Evolutionary conservation across 1,139 yeast genomes (phyloP).

Genomic region (Lodderomyces oxycetoniae): DNA sequence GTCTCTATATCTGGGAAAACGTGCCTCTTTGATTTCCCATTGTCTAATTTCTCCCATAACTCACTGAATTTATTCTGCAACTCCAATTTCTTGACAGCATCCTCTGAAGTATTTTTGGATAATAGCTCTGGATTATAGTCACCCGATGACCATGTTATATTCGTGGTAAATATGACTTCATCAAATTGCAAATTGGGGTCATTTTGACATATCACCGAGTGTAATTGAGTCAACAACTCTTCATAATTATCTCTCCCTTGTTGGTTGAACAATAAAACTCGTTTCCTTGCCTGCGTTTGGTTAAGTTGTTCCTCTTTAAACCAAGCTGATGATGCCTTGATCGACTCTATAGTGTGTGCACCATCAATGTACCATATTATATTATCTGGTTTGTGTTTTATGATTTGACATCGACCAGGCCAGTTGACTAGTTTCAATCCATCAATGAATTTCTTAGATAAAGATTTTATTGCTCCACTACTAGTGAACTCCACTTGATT

Average conservation of each 20-base stretch:
- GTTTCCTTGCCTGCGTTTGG: constrained; percentile 15
- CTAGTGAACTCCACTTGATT: constrained; percentile 22
- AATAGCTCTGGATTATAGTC: constrained; percentile 76
- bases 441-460: constrained; percentile 52
- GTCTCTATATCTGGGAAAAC: constrained; percentile 75
- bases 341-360: constrained; percentile 90
- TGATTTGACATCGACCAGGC: constrained; percentile 93
- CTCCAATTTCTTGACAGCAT: constrained; percentile 66
- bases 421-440: constrained; percentile 74
- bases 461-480: constrained; percentile 17
- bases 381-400: constrained; percentile 38
- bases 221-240: constrained; percentile 53
- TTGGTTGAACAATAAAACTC: constrained; percentile 78
- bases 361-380: constrained; percentile 87
- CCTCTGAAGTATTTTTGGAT: constrained; percentile 76
- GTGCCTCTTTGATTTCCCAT: constrained; percentile 26
- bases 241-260: constrained; percentile 82
- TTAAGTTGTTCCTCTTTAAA: constrained; percentile 35
- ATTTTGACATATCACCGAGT: constrained; percentile 29
- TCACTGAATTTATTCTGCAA: constrained; percentile 77
- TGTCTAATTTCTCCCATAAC: constrained; percentile 60
- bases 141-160: constrained; percentile 86
- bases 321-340: constrained; percentile 79
- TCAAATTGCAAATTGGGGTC: constrained; percentile 46
- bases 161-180: constrained; percentile 81